A percentile compares a stretch with the other conserved stretches of the same genome.
Conservation (phyloP, 2,329 filamentous ascomycete species). For the Aspergillus udagawae region DNA sequence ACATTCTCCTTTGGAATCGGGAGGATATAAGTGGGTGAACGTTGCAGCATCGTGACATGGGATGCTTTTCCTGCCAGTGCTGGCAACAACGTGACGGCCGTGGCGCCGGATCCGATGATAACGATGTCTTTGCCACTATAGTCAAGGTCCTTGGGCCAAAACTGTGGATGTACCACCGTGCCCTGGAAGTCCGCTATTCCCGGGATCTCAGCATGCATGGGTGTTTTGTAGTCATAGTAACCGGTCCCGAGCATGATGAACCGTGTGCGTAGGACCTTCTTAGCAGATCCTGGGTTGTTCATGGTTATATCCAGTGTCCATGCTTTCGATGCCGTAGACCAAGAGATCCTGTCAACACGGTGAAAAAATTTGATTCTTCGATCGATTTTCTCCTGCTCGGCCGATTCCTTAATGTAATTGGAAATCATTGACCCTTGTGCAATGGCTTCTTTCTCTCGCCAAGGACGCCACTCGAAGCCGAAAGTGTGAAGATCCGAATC, state of each 20-base stretch:
- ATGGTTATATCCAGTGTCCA: constrained; percentile 45
- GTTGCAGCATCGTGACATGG: constrained; percentile 71
- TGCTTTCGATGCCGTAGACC: constrained; percentile 48
- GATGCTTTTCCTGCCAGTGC: constrained; percentile 59
- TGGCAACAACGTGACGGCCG: constrained; percentile 70
- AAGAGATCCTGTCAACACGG: constrained; percentile 46
- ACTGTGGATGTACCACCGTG: constrained; percentile 62
- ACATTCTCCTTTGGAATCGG: constrained; percentile 41
- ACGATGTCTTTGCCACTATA: constrained; percentile 63
- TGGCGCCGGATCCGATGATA: constrained; percentile 72
- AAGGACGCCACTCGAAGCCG: constrained; percentile 64
- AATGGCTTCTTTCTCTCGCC: constrained; percentile 48
- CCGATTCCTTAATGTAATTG: constrained; percentile 50
- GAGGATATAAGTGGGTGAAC: constrained; percentile 66
- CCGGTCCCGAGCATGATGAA: constrained; percentile 56
- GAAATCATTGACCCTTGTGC: constrained; percentile 49
- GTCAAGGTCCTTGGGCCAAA: constrained; percentile 66
- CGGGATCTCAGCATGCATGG: constrained; percentile 57
- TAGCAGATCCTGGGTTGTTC: constrained; percentile 29
- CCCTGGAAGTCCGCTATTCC: constrained; percentile 63
- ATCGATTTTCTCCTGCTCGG: constrained; percentile 48
- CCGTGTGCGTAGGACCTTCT: no score
- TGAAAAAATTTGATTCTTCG: constrained; percentile 50
- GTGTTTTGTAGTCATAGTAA: constrained; percentile 68
- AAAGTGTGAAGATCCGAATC: constrained; percentile 57